Conservation (phyloP, 345 rosid species). For the Gossypium turneri region DNA sequence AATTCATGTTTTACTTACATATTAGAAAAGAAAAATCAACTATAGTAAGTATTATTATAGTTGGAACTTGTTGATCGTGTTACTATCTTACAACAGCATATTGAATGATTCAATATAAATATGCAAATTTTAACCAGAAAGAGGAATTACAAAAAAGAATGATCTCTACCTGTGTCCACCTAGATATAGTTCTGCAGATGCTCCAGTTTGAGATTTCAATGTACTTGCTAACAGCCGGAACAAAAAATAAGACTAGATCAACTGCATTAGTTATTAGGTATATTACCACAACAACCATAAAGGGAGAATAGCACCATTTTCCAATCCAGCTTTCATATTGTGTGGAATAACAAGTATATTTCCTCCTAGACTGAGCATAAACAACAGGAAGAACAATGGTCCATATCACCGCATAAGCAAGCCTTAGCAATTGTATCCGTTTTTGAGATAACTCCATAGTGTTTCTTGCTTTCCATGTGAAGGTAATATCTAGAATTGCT, state of each 20-base stretch:
- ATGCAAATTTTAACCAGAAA: background rate
- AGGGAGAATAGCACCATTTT: constrained; percentile 75
- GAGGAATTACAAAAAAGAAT: background rate
- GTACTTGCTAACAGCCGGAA: constrained; percentile 75
- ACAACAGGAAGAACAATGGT: constrained; percentile 70
- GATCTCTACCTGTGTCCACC: constrained; percentile 81
- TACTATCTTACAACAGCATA: background rate
- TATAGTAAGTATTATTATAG: background rate
- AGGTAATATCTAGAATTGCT: constrained; percentile 80
- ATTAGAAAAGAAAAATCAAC: background rate
- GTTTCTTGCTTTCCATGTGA: constrained; percentile 77
- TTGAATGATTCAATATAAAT: background rate
- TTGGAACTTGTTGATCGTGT: background rate
- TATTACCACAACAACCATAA: constrained; percentile 73
- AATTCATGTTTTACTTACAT: background rate
- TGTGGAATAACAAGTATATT: constrained; percentile 73
- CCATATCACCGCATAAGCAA: constrained; percentile 72
- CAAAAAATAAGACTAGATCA: constrained; percentile 77
- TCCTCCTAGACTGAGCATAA: constrained; percentile 69
- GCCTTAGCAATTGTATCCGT: constrained; percentile 60
- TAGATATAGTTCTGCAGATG: constrained; percentile 50
- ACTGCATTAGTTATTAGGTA: constrained; percentile 66
- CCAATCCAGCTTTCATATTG: constrained; percentile 68
- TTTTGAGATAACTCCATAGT: constrained; percentile 58
- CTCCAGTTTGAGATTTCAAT: constrained; percentile 70